These are phyloP conservation scores for Pleurotus tuber-regium DNA, from an alignment of 768 basidiomycete species.

Conservation along the genomic window DNA sequence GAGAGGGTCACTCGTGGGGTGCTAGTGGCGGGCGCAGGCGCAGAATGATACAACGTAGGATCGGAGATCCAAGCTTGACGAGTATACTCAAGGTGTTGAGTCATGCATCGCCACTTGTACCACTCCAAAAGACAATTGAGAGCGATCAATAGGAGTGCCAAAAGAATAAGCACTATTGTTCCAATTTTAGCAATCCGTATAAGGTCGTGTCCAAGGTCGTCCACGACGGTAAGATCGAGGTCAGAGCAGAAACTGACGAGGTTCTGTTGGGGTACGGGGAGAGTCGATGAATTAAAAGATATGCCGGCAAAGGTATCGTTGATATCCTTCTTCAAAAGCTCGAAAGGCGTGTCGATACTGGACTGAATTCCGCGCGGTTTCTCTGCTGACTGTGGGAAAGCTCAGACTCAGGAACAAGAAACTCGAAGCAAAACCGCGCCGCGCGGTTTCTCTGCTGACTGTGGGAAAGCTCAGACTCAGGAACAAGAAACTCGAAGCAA, in stretches of 20 bases:
- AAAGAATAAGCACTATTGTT: slow-evolving; percentile 65
- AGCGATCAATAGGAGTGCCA: slow-evolving; percentile 71
- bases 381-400: too few species aligned
- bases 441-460: too few species aligned
- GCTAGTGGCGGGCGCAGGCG: slow-evolving; percentile 22
- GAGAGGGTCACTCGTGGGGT: slow-evolving; percentile 58
- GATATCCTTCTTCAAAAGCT: slow-evolving; percentile 83
- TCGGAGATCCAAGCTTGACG: slow-evolving; percentile 78
- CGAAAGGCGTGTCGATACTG: slow-evolving; percentile 85
- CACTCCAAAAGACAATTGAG: slow-evolving; percentile 79
- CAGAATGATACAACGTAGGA: slow-evolving; percentile 52
- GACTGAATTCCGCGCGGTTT: slow-evolving; percentile 8
- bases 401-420: slow-evolving; percentile 73
- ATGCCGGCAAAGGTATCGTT: slow-evolving; percentile 81
- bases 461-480: too few species aligned
- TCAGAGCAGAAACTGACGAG: slow-evolving; percentile 70
- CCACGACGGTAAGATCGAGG: slow-evolving; percentile 82
- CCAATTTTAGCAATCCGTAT: slow-evolving; percentile 78
- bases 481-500: too few species aligned
- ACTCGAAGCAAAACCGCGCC: too few species aligned
- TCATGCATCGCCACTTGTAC: slow-evolving; percentile 82
- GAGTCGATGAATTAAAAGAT: slow-evolving; percentile 63
- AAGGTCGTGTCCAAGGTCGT: slow-evolving; percentile 81
- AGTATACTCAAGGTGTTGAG: slow-evolving; percentile 60
- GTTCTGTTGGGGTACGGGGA: slow-evolving; percentile 76